Base-by-base conservation (phyloP, 768 basidiomycete species). In the Suillus americanus region DNA sequence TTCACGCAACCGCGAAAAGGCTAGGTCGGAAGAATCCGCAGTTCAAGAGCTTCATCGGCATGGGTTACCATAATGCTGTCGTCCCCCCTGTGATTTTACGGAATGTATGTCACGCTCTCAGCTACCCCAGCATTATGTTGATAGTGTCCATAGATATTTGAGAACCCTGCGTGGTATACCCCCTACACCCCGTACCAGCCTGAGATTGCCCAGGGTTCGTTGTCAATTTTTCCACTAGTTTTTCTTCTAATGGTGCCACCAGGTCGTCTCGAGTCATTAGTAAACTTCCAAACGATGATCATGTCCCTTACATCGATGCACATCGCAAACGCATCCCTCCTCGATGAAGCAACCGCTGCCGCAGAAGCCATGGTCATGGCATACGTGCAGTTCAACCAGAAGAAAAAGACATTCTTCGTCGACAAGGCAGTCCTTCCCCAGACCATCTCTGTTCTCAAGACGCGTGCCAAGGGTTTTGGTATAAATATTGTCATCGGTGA, bases 111-210 rank as follows among this genome's bases (percentile, higher is more conserved):
- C 25, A 43, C 60, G n/a, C 51, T 51, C 18, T 57, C 40, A 60
- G 57, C 14, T 60, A 61, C 57, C 62, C 23, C 43, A 48, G 13
- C 50, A 54, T 28, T 61, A 20, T 59, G 59, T 60, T 66, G 35
- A 68, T 62, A 16, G n/a, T 61, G 10, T 56, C 28, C 28, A 35
- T 54, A 93, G 92, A 80, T 94, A 65, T 88, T 90, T 81, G 96
- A 99, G 78, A 99, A 97, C 73, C 97, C 95, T 33, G 94, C 91
- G 4, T 99, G 97, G 97, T 99, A 98, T 77, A 98, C 96, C 7
- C 94, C 91, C 18, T 96, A 97, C 76, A 96, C 95, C 0, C 94
- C 95, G 2, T 96, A 96, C 78, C 95, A 97, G 72, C 95, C 97
- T 1, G 97, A 99, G 82, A 91, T 99, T 75, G 89, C 97, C n/a